Percentiles rank a stretch among this genome's conserved stretches.
Conservation (phyloP, 768 basidiomycete genomes). For the Myochromella boudieri region DNA sequence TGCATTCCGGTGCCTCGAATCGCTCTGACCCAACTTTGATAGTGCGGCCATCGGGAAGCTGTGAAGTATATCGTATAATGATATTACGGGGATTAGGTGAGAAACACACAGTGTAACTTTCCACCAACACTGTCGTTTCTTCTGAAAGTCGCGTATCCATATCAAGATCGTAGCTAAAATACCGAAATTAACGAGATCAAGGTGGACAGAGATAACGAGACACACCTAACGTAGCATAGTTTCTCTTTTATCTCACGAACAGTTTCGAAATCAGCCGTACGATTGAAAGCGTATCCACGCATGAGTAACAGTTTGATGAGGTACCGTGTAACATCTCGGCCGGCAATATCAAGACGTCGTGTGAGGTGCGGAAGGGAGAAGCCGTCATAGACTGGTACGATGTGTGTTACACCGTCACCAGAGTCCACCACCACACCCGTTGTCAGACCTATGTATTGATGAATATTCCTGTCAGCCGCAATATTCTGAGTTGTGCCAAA, state of each 20-base stretch:
- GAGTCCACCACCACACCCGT: constrained; percentile 99
- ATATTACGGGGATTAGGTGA: background rate
- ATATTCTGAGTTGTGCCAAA: no score
- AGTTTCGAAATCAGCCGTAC: constrained; percentile 99
- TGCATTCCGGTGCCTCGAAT: constrained; percentile 98
- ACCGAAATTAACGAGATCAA: background rate
- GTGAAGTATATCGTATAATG: constrained; percentile 2
- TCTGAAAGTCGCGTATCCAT: constrained; percentile 90
- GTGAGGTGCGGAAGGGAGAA: constrained; percentile 95
- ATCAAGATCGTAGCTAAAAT: constrained; percentile 87
- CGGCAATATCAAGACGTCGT: constrained; percentile 93
- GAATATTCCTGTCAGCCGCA: background rate
- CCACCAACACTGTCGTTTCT: constrained; percentile 95
- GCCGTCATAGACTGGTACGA: constrained; percentile 98
- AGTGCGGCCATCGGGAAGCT: constrained; percentile 93
- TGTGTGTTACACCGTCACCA: constrained; percentile 98
- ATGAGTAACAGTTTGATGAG: constrained; percentile 98
- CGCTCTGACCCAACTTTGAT: constrained; percentile 99
- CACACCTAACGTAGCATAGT: constrained; percentile 93
- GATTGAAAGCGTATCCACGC: constrained; percentile 99
- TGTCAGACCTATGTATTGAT: constrained; percentile 73
- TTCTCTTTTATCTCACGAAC: constrained; percentile 99
- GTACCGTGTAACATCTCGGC: constrained; percentile 97
- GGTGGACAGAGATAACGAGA: background rate
- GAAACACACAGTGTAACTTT: constrained; percentile 83